Evolutionary conservation across 2,329 filamentous ascomycete genomes (phyloP).

Genomic region (Calonectria montana): DNA sequence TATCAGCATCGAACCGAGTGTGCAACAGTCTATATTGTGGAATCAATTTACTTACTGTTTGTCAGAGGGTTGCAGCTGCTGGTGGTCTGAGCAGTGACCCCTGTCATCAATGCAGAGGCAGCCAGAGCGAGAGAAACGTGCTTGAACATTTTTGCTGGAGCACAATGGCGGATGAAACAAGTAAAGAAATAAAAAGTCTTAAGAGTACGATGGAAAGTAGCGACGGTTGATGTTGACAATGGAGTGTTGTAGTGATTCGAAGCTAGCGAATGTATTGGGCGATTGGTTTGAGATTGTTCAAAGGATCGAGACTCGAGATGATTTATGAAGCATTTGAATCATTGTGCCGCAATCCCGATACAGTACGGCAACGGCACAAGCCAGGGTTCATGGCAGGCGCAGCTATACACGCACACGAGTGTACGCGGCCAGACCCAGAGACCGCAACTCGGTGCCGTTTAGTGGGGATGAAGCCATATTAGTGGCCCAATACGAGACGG

Average conservation of each 20-base stretch:
- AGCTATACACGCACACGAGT: not conserved
- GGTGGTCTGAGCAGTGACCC: not conserved
- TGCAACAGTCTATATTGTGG: not conserved
- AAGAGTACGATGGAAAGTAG: not conserved
- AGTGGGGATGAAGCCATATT: conserved; percentile 10
- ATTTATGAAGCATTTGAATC: not conserved
- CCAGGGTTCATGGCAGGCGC: not conserved
- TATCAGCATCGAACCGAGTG: not conserved
- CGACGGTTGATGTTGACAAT: not conserved
- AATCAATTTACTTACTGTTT: conserved; percentile 27
- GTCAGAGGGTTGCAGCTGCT: conserved; percentile 33
- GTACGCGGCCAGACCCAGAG: not conserved
- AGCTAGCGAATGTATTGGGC: not conserved
- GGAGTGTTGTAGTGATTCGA: not conserved
- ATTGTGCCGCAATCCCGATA: not conserved
- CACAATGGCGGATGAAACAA: not conserved
- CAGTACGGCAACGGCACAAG: not conserved
- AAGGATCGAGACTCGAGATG: not conserved
- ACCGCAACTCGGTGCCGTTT: not conserved
- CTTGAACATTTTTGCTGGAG: conserved; percentile 2
- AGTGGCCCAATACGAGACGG: conserved; percentile 1
- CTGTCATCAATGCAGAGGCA: not conserved
- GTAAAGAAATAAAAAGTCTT: not conserved
- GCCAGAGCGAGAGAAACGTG: not conserved
- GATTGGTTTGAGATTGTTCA: not conserved